A percentile compares a stretch with the other conserved stretches of the same genome.
Evolutionary conservation across 2,329 filamentous ascomycete genomes (phyloP).

Genomic region (Fusarium solani-melongenae): DNA sequence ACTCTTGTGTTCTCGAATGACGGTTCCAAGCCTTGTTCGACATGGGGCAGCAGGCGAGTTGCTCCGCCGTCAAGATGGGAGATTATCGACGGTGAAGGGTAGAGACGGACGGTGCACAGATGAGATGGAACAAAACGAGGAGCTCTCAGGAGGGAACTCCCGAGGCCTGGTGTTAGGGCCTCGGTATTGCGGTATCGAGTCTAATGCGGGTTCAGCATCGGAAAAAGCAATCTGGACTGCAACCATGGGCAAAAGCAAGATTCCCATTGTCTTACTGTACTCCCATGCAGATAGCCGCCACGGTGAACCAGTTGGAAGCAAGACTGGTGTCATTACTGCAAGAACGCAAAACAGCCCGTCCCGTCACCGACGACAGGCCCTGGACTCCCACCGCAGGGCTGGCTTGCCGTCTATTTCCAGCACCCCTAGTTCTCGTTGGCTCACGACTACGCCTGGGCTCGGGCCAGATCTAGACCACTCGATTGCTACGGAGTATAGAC

Average conservation of each 20-base stretch:
- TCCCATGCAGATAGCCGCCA: background rate
- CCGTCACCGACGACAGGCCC: background rate
- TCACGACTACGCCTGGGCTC: background rate
- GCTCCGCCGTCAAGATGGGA: background rate
- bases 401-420: background rate
- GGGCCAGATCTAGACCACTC: background rate
- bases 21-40: background rate
- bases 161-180: background rate
- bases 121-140: background rate
- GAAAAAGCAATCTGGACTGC: background rate
- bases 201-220: background rate
- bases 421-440: background rate
- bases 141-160: background rate
- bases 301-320: background rate
- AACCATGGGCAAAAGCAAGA: constrained; percentile 6
- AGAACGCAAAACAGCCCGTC: background rate
- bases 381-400: background rate
- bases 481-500: background rate
- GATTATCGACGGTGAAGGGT: background rate
- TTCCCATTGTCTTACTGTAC: background rate
- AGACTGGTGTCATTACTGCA: background rate
- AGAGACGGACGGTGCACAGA: background rate
- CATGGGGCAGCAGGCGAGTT: background rate
- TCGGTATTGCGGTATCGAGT: background rate
- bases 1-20: background rate